Base-by-base conservation (phyloP, 768 basidiomycete genomes). In the Trametes elegans region DNA sequence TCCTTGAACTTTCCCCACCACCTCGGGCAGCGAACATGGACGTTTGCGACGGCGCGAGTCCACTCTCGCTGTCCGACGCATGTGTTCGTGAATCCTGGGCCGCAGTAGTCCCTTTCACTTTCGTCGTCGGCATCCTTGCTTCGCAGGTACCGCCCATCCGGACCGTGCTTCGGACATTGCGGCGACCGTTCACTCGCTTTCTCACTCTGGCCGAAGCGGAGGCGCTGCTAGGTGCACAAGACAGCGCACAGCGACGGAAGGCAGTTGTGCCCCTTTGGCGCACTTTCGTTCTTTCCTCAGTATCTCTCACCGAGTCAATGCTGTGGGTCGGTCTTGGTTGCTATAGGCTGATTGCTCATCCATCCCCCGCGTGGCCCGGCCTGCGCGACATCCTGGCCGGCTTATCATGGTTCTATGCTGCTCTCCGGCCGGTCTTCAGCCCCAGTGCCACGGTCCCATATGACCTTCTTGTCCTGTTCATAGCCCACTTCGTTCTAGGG, bases 321-420 rank as follows among this genome's bases (percentile, higher is more conserved):
- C 63, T 70, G 7, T 88, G 88, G 85, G 66, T 86, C 2, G 76
- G 74, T n/a, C 63, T 74, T 3, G 83, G 80, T n/a, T 79, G 81
- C 6, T 90, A 81, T 65, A 62, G 63, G 13, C 59, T 84, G 13
- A 58, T 74, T n/a, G 70, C 69, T 32, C 66, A 76, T 18, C 53
- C 64, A 0, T 59, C 61, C 26, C 49, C 62, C 8, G 27, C 59
- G 1, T 77, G 76, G 73, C 58, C 49, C 13, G 74, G 69, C 16
- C 53, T 76, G 2, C 72, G 72, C 7, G 71, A 76, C 0, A 70
- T 86, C 43, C 64, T 86, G 27, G 62, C 80, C 23, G 80, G 82
- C 0, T 57, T 71, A 0, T 71, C 81, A 3, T 92, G 90, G 90
- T 66, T 87, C 34, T 90, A 88, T 61, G 81, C 85, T 1, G 67